Evolutionary conservation across 352 stramenopile genomes (phyloP).

Genomic region (Pythium utonaiense): DNA sequence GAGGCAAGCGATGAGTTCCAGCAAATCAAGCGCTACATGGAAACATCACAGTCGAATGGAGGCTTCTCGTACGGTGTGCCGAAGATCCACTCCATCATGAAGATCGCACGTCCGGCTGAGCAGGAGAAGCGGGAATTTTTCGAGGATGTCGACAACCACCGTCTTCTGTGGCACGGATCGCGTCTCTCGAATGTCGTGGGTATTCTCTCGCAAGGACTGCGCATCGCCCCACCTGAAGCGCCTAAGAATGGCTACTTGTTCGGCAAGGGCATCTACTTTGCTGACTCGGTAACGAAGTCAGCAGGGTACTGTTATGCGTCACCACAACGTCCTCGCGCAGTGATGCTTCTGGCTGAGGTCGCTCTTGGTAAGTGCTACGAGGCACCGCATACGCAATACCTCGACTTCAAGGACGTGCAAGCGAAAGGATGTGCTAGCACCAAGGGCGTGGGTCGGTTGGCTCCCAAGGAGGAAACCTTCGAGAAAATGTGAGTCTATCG

Average conservation of each 20-base stretch:
- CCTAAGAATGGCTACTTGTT: slow-evolving; percentile 81
- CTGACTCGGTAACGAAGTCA: slow-evolving; percentile 77
- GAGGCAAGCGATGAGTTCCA: slow-evolving; percentile 43
- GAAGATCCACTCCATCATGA: slow-evolving; percentile 49
- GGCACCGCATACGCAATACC: too few relatives aligned
- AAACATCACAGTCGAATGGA: slow-evolving; percentile 52
- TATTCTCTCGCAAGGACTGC: slow-evolving; percentile 76
- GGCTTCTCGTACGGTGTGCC: slow-evolving; percentile 42
- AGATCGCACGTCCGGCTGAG: slow-evolving; percentile 36
- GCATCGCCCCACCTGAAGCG: slow-evolving; percentile 76
- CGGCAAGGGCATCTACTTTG: slow-evolving; percentile 89
- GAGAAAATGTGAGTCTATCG: too few relatives aligned
- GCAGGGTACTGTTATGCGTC: slow-evolving; percentile 82
- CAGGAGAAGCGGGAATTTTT: slow-evolving; percentile 44
- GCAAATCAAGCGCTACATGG: slow-evolving; percentile 55
- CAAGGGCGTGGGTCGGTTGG: slow-evolving; percentile 55
- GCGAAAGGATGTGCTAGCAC: slow-evolving; percentile 43
- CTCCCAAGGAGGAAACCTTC: slow-evolving; percentile 36
- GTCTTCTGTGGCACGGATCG: slow-evolving; percentile 83
- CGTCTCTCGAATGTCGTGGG: slow-evolving; percentile 71
- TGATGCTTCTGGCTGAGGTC: slow-evolving; percentile 65
- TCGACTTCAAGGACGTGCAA: slow-evolving; percentile 37
- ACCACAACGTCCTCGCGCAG: slow-evolving; percentile 48
- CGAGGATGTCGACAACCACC: slow-evolving; percentile 24
- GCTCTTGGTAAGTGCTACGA: slow-evolving; percentile 53